Evolutionary conservation across 129 eudicot genomes (phyloP), one percentile per base, ranked within the genome.

Genomic region (Logfia minima): DNA sequence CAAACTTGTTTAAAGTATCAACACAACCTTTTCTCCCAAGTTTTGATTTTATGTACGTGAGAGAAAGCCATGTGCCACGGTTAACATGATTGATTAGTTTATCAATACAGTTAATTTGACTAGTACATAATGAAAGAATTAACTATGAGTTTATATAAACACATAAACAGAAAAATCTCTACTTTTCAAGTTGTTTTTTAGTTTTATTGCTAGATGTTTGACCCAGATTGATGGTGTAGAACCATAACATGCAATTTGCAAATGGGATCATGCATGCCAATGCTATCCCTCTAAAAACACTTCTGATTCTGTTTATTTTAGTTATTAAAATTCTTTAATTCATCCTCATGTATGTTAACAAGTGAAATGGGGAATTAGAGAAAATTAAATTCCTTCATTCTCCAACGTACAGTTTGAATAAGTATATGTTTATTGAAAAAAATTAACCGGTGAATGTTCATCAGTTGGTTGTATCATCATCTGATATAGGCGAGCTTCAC

Each of bases 181-280:
- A 31, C 23, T 28, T 60, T 64, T 45, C 70, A 39, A 79, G 55
- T 80, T 74, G 84, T 45, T 29, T 74, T 56, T 74, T n/a, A 74
- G 53, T 43, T 80, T 26, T 41, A 66, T 67, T 66, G 75, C 80
- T 41, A 19, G 28, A 39, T 29, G 63, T 74, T 80, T 80, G 84
- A 80, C 84, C 84, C 72, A 55, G 78, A 72, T 66, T 72, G 31
- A 65, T 53, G 37, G 48, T 61, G 75, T 45, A 79, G 64, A 70
- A 71, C 78, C 69, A 41, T 71, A 80, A 80, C 84, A 80, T 80
- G 84, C 80, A 74, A 45, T 39, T 19, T 67, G 80, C 84, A 80
- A 80, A 80, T 80, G 84, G 84, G 84, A 80, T 80, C 84, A 74
- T 80, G 84, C 84, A 80, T 74, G 75, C 53, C 45, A 74, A 80